phyloP scores from a whole-genome alignment of 2,329 filamentous ascomycete species.

The Dactylella cylindrospora region DNA sequence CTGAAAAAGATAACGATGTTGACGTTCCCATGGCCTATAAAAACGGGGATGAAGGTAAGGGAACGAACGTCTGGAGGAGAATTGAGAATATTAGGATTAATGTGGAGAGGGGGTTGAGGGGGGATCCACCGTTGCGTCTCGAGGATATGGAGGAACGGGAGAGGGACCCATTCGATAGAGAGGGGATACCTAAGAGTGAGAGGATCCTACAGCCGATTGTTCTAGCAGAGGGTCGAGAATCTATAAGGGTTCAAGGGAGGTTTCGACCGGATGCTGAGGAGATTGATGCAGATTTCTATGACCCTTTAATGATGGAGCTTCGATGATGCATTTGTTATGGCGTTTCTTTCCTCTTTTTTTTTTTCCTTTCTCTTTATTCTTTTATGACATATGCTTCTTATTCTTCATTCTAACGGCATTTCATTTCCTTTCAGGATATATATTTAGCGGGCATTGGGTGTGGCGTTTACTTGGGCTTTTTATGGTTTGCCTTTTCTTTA shows the following conservation, averaged over 20 bases:
- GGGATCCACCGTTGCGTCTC: slow-evolving; percentile 1
- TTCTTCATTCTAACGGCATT: too few relatives aligned
- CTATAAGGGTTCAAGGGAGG: too few relatives aligned
- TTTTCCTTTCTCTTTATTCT: background rate
- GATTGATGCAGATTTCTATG: slow-evolving; percentile 23
- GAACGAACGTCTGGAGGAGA: background rate
- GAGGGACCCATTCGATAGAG: too few relatives aligned
- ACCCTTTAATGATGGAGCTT: slow-evolving; percentile 28
- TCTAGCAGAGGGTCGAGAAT: too few relatives aligned
- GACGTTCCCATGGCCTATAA: background rate
- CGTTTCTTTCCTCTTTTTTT: background rate
- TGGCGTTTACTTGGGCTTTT: slow-evolving; percentile 25
- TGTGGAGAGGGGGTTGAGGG: slow-evolving; percentile 8
- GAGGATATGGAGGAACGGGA: too few relatives aligned
- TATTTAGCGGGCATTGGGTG: slow-evolving; percentile 14
- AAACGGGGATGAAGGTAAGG: background rate
- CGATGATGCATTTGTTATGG: slow-evolving; percentile 17
- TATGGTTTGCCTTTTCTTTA: slow-evolving; percentile 1
- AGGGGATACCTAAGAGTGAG: background rate
- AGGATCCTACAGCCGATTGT: slow-evolving; percentile 19
- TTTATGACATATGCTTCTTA: background rate
- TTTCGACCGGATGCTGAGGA: too few relatives aligned
- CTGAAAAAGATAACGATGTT: slow-evolving; percentile 1
- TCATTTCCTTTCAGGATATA: slow-evolving; percentile 1
- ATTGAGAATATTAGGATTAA: slow-evolving; percentile 20